Base-by-base conservation (phyloP, 2,329 filamentous ascomycete species). In the Cladophialophora chaetospira region DNA sequence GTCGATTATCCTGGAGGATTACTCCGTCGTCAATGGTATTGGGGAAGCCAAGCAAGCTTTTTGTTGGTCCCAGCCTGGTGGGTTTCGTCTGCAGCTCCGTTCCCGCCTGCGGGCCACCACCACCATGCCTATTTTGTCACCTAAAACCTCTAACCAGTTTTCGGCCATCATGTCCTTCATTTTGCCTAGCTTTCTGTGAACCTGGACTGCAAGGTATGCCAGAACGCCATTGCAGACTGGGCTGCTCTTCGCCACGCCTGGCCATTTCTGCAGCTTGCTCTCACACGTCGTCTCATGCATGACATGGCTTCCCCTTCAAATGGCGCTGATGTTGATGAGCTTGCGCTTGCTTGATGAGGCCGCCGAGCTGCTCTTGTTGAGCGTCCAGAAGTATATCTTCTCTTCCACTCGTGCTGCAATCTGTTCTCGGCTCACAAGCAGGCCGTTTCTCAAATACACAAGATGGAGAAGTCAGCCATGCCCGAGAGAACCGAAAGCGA, bases 1-100 rank as follows among this genome's bases (percentile, higher is more conserved):
- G 11, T 21, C n/a, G n/a, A n/a, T n/a, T n/a, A n/a, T n/a, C n/a
- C n/a, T n/a, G n/a, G n/a, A n/a, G n/a, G n/a, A n/a, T n/a, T n/a
- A n/a, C n/a, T n/a, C n/a, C n/a, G n/a, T n/a, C n/a, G n/a, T n/a
- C n/a, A n/a, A n/a, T n/a, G n/a, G n/a, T n/a, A n/a, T 44, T 28
- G 42, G 42, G 42, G 42, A 44, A 44, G n/a, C n/a, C n/a, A n/a
- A n/a, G n/a, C n/a, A n/a, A n/a, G 35, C 46, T 49, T 38, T 33
- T 33, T 15, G 21, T 15, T n/a, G 33, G 29, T 19, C 6, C 33
- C 33, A 49, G 31, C 33, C 46, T 31, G 25, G 17, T 38, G n/a
- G 43, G 28, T 46, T 21, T n/a, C n/a, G n/a, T n/a, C n/a, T n/a
- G n/a, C n/a, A n/a, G n/a, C n/a, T 25, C 21, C 17, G 8, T 45